Evolutionary conservation across 2,329 filamentous ascomycete species (phyloP), one percentile per base, ranked within the genome.

Genomic region (Zopfia rhizophila): DNA sequence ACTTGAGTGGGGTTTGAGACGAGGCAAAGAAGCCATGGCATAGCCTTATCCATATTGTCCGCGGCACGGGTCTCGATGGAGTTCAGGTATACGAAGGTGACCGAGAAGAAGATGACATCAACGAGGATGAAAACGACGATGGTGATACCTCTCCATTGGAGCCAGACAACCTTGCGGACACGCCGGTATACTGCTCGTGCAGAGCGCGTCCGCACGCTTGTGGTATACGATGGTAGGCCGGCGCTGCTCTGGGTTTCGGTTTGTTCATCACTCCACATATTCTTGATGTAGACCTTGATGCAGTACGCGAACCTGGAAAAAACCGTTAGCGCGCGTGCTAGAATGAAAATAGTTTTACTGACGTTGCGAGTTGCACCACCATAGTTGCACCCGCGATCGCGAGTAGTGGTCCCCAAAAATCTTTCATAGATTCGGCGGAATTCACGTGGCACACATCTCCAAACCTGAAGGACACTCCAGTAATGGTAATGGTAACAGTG

Each of bases 401-500:
- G 56, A 96, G 79, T 19, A 97, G 73, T 1, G 94, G 95, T 12
- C 92, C 90, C 93, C 93, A 97, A 65, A 96, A 90, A 66, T 88
- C 89, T 22, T 86, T 83, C 69, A 96, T 77, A 50, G 90, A 92
- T 70, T 96, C 84, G 44, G 84, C 75, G 71, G 96, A 90, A 76
- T 97, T 97, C 77, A 97, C 92, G 70, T 97, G 93, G 72, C 94
- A 99, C 19, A 91, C 89, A 35, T 83, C 82, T 39, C 94, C 94
- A 64, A 97, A 97, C 38, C 94, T 87, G 74, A 93, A 97, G 1
- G 92, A 97, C 3, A 97, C 90, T 14, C 94, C 94, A 38, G 92
- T 97, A 52, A 96, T 79, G 29, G 90, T 81, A 55, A 97, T 82
- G 37, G 89, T 90, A 29, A 93, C 72, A 3, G 86, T 80, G 53